phyloP scores from a whole-genome alignment of 257 asterid species.

The Solanum pinnatisectum region DNA sequence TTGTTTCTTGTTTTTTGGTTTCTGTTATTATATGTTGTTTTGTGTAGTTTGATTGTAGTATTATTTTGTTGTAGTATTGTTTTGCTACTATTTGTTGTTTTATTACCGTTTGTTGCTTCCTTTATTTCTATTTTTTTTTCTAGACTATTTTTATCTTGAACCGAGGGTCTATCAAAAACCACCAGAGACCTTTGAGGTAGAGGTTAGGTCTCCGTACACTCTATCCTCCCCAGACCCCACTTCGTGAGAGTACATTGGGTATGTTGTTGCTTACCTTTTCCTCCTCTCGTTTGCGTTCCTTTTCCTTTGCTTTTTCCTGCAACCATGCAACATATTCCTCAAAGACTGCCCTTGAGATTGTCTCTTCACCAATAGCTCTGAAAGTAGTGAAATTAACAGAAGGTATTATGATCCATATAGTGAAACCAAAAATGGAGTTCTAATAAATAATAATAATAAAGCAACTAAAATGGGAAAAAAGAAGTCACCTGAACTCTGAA shows the following conservation, averaged over 20 bases:
- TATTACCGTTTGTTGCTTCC: background rate
- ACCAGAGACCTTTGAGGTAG: background rate
- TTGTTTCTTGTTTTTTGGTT: background rate
- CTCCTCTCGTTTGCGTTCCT: constrained; percentile 91
- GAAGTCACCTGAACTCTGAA: constrained; percentile 71
- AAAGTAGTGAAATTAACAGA: background rate
- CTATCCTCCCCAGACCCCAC: background rate
- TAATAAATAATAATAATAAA: background rate
- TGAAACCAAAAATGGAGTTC: background rate
- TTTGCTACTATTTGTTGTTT: background rate
- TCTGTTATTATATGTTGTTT: background rate
- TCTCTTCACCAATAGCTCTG: constrained; percentile 89
- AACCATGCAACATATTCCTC: constrained; percentile 68
- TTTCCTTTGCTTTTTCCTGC: constrained; percentile 81
- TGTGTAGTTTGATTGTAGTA: background rate
- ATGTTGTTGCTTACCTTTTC: constrained; percentile 50
- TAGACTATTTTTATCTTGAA: background rate
- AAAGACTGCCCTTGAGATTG: constrained; percentile 56
- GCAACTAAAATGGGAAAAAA: constrained; percentile 5
- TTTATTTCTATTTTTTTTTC: background rate
- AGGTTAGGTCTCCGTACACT: background rate
- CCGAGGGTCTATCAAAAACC: background rate
- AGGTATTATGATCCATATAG: constrained; percentile 5
- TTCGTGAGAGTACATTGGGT: background rate
- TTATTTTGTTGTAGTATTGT: background rate